A percentile compares a stretch with the other conserved stretches of the same genome.
Conservation (phyloP, 306 rosid species). For the Sicyos baderoa region DNA sequence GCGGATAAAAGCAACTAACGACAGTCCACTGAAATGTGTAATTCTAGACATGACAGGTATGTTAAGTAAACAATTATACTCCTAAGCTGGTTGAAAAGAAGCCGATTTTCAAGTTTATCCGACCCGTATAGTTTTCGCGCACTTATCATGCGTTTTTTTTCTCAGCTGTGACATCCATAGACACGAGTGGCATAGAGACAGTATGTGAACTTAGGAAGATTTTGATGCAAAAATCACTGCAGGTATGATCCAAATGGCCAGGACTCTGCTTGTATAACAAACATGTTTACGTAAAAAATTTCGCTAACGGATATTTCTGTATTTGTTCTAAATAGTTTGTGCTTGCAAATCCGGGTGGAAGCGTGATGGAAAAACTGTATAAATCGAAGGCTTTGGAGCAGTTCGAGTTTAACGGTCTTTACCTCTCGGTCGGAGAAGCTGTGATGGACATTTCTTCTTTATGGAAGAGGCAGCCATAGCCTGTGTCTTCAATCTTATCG, state of each 20-base stretch:
- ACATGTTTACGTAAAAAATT: neutral
- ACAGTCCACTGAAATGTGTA: conserved; percentile 50
- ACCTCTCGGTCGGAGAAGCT: conserved; percentile 28
- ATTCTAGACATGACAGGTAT: conserved; percentile 88
- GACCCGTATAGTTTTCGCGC: neutral
- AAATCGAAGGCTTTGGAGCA: conserved; percentile 20
- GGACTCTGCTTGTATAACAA: neutral
- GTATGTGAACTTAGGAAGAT: conserved; percentile 18
- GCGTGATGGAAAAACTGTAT: conserved; percentile 25
- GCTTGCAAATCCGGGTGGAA: conserved; percentile 26
- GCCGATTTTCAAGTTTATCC: neutral
- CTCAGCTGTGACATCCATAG: conserved; percentile 30
- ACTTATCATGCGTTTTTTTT: conserved; percentile 7
- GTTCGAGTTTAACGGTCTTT: conserved; percentile 22
- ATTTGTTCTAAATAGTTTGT: conserved; percentile 17
- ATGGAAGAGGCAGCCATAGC: conserved; percentile 20
- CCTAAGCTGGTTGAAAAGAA: neutral
- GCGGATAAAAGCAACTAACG: conserved; percentile 43
- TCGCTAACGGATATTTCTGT: neutral
- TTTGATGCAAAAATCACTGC: conserved; percentile 23
- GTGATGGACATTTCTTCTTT: conserved; percentile 23
- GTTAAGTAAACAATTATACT: neutral
- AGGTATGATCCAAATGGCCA: conserved; percentile 13
- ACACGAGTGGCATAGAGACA: conserved; percentile 24
- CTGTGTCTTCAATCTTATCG: too few species aligned